A percentile compares a stretch with the other conserved stretches of the same genome.
Evolutionary conservation across 2,329 filamentous ascomycete genomes (phyloP).

Genomic region (Aspergillus uvarum): DNA sequence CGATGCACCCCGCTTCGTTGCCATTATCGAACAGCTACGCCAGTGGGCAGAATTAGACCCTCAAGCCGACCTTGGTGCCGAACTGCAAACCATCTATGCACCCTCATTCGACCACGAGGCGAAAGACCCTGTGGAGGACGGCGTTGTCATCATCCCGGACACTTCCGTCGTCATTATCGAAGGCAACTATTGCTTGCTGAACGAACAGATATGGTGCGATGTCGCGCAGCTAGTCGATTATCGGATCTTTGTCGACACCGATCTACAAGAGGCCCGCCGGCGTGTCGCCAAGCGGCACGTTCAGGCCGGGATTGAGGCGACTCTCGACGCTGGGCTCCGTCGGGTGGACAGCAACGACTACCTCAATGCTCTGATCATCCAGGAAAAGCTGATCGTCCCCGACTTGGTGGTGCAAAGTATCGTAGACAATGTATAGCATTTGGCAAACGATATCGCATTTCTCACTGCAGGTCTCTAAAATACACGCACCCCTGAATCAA

Average conservation of each 20-base stretch:
- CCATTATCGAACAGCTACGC: slow-evolving; percentile 22
- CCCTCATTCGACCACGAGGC: slow-evolving; percentile 38
- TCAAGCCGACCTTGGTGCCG: not conserved
- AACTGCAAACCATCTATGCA: slow-evolving; percentile 23
- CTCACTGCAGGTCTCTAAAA: not conserved
- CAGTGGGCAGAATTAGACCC: not conserved
- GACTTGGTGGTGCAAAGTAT: slow-evolving; percentile 31
- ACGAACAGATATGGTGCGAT: slow-evolving; percentile 13
- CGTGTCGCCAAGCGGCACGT: slow-evolving; percentile 44
- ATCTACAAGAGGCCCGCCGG: slow-evolving; percentile 36
- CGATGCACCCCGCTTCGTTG: slow-evolving; percentile 30
- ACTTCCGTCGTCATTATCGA: slow-evolving; percentile 25
- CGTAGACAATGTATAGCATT: not conserved
- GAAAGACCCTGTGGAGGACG: slow-evolving; percentile 36
- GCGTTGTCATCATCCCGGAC: slow-evolving; percentile 26
- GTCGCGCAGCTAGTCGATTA: slow-evolving; percentile 41
- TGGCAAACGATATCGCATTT: not conserved
- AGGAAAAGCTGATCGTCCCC: slow-evolving; percentile 25
- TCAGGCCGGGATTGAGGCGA: slow-evolving; percentile 42
- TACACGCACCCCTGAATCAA: not conserved
- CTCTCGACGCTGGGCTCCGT: slow-evolving; percentile 34
- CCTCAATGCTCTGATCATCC: slow-evolving; percentile 34
- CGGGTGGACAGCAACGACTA: slow-evolving; percentile 43
- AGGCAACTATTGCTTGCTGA: slow-evolving; percentile 30
- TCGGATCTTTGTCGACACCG: slow-evolving; percentile 44